Conservation (phyloP, 805 yeast genomes). For the Pichia thaimueangensis region DNA sequence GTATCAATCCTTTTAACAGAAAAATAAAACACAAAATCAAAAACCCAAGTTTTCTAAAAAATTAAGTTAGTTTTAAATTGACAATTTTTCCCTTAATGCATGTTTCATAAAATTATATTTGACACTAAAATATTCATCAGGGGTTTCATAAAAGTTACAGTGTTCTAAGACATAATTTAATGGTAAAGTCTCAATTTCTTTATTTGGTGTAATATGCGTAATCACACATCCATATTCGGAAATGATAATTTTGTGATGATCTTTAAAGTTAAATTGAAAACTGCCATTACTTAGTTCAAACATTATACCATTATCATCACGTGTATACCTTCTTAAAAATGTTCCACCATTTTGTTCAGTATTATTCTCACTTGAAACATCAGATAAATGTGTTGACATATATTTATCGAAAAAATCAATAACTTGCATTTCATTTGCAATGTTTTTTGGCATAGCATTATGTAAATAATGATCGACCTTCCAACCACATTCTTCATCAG, state of each 20-base stretch:
- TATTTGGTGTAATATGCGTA: slow-evolving; percentile 75
- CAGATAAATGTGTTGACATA: slow-evolving; percentile 85
- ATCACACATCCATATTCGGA: slow-evolving; percentile 70
- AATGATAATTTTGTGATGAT: slow-evolving; percentile 83
- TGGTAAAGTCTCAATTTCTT: slow-evolving; percentile 64
- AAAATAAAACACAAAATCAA: too few species aligned
- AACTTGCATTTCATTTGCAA: slow-evolving; percentile 71
- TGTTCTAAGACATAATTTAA: slow-evolving; percentile 40
- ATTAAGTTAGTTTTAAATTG: slow-evolving; percentile 18
- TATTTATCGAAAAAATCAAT: slow-evolving; percentile 85
- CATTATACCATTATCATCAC: slow-evolving; percentile 78
- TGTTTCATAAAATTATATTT: slow-evolving; percentile 56
- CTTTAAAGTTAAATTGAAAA: slow-evolving; percentile 90
- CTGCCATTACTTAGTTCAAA: slow-evolving; percentile 90
- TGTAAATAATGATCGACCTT: slow-evolving; percentile 41
- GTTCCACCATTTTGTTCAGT: slow-evolving; percentile 38
- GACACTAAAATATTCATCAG: slow-evolving; percentile 40
- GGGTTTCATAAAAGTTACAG: slow-evolving; percentile 36
- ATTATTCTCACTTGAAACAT: slow-evolving; percentile 51
- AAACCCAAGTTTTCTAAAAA: background rate
- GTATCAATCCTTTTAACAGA: too few species aligned
- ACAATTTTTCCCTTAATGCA: slow-evolving; percentile 44
- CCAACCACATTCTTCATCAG: slow-evolving; percentile 47
- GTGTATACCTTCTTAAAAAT: slow-evolving; percentile 74
- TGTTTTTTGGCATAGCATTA: slow-evolving; percentile 37